Evolutionary conservation across 345 rosid species (phyloP).

Genomic region (Salix caprea): DNA sequence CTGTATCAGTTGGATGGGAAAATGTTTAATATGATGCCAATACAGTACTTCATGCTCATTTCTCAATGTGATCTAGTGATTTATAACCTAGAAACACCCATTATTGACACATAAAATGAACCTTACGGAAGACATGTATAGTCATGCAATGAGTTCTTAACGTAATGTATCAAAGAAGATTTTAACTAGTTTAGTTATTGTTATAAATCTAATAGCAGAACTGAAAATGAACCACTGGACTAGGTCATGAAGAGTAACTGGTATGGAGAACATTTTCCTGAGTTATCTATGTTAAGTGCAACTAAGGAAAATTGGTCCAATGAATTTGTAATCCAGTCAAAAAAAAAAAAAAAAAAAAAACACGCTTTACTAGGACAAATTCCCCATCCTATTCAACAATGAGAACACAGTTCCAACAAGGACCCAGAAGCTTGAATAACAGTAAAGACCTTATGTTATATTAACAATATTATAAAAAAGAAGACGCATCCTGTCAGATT

Average conservation of each 20-base stretch:
- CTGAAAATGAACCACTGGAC: slow-evolving; percentile 11
- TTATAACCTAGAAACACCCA: neutral
- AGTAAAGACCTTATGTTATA: too few relatives aligned
- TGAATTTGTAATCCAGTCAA: too few relatives aligned
- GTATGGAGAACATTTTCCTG: too few relatives aligned
- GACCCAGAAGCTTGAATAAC: too few relatives aligned
- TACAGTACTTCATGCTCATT: neutral
- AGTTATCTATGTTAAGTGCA: too few relatives aligned
- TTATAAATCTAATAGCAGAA: neutral
- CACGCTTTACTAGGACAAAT: too few relatives aligned
- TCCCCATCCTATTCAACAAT: too few relatives aligned
- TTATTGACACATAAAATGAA: neutral
- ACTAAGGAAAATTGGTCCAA: too few relatives aligned
- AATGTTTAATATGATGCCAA: neutral
- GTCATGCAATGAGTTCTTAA: neutral
- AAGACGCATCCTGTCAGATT: too few relatives aligned
- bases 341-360: too few relatives aligned
- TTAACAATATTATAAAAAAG: too few relatives aligned
- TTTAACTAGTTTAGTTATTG: neutral
- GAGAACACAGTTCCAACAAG: too few relatives aligned
- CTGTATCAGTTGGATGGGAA: slow-evolving; percentile 39
- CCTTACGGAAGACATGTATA: neutral
- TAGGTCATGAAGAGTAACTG: neutral
- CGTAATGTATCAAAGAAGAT: neutral
- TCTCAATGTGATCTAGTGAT: neutral